phyloP scores from a whole-genome alignment of 1,284 basidiomycete species.

The Bondarzewia mesenterica region DNA sequence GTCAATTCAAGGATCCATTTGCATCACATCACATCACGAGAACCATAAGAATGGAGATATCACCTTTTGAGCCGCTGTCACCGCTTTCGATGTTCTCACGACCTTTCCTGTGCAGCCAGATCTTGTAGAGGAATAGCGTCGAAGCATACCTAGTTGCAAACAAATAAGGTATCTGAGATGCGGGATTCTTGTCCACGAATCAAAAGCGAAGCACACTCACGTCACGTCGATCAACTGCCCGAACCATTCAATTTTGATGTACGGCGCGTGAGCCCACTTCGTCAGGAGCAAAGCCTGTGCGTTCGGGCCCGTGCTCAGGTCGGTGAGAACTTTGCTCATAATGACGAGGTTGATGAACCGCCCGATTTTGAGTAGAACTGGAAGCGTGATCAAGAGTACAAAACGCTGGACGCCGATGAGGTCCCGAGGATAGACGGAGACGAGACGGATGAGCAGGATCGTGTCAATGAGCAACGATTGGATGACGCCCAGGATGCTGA shows the following conservation, averaged over 20 bases:
- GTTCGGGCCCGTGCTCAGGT: background rate
- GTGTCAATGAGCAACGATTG: conserved; percentile 25
- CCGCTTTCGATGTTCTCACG: background rate
- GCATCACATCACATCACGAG: no score
- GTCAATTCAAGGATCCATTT: no score
- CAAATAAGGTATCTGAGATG: no score
- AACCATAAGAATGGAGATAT: background rate
- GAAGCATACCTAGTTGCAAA: conserved; percentile 2
- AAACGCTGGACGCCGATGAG: conserved; percentile 1
- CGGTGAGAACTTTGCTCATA: conserved; percentile 6
- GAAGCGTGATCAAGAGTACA: conserved; percentile 4
- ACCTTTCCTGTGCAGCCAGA: background rate
- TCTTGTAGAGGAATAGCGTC: conserved; percentile 10
- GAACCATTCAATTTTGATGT: conserved; percentile 27
- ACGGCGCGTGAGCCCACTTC: conserved; percentile 18
- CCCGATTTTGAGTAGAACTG: conserved; percentile 9
- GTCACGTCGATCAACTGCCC: conserved; percentile 22
- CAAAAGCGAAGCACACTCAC: conserved; percentile 12
- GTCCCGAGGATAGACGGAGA: conserved; percentile 17
- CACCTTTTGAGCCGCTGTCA: background rate
- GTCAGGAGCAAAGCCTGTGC: background rate
- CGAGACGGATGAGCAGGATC: conserved; percentile 14
- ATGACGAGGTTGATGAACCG: conserved; percentile 8
- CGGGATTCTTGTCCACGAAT: no score
- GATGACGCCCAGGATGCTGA: conserved; percentile 21